phyloP scores from a whole-genome alignment of 768 basidiomycete genomes.

The Galerina sulciceps region DNA sequence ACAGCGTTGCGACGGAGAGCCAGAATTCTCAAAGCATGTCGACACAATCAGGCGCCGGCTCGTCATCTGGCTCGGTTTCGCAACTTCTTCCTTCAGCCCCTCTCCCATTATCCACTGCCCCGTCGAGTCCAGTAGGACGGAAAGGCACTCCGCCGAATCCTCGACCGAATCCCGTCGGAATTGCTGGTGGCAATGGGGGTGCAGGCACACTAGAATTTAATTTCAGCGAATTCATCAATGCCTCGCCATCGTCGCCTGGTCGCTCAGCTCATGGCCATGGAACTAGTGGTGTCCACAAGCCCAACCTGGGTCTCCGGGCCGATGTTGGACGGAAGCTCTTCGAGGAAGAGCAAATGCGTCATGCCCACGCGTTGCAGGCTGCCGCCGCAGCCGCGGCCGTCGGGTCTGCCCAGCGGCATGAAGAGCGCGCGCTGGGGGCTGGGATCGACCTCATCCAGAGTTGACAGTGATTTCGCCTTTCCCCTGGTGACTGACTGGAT shows the following conservation, averaged over 20 bases:
- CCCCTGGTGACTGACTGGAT: neutral
- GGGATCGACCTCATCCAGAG: slow-evolving; percentile 51
- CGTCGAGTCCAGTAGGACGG: slow-evolving; percentile 24
- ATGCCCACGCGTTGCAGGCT: slow-evolving; percentile 32
- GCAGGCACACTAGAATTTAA: slow-evolving; percentile 54
- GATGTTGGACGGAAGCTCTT: slow-evolving; percentile 73
- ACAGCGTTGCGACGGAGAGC: slow-evolving; percentile 5
- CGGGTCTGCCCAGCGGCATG: slow-evolving; percentile 27
- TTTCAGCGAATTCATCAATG: slow-evolving; percentile 73
- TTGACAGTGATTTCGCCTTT: slow-evolving; percentile 19
- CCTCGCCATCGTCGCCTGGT: slow-evolving; percentile 69
- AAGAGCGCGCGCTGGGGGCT: slow-evolving; percentile 39
- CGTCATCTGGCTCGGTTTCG: slow-evolving; percentile 8
- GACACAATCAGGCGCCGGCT: neutral
- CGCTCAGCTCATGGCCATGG: slow-evolving; percentile 28
- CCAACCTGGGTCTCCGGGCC: slow-evolving; percentile 56
- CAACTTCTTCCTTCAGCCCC: slow-evolving; percentile 29
- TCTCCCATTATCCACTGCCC: slow-evolving; percentile 24
- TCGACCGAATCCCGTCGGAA: slow-evolving; percentile 36
- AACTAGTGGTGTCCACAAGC: slow-evolving; percentile 33
- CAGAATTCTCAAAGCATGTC: slow-evolving; percentile 3
- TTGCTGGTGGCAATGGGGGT: slow-evolving; percentile 21
- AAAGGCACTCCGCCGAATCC: slow-evolving; percentile 30
- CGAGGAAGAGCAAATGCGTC: slow-evolving; percentile 68
- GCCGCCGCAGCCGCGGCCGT: slow-evolving; percentile 17